A percentile compares a stretch with the other conserved stretches of the same genome.
phyloP scores from a whole-genome alignment of 805 yeast genomes.

The Wickerhamiella alocasiicola region DNA sequence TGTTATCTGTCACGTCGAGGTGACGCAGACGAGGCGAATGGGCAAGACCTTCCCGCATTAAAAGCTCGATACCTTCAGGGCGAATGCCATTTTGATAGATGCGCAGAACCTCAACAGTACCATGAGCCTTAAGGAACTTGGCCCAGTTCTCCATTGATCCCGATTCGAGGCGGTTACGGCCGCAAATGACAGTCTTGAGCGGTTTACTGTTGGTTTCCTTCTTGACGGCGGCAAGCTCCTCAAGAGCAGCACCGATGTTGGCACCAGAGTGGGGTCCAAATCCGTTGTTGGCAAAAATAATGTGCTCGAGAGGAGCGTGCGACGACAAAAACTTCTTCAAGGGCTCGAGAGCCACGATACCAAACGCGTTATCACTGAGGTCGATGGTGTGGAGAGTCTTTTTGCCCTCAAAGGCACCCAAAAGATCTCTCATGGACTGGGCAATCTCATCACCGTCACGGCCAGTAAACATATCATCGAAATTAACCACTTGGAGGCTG shows the following conservation, averaged over 20 bases:
- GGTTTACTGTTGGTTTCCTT: slow-evolving; percentile 36
- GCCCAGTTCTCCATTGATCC: slow-evolving; percentile 83
- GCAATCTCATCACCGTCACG: slow-evolving; percentile 93
- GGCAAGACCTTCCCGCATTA: slow-evolving; percentile 60
- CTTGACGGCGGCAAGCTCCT: slow-evolving; percentile 51
- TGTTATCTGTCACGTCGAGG: slow-evolving; percentile 88
- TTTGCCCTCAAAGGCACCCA: slow-evolving; percentile 60
- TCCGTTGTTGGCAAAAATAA: slow-evolving; percentile 87
- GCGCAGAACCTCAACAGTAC: slow-evolving; percentile 56
- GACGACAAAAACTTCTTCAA: slow-evolving; percentile 64
- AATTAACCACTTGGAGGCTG: slow-evolving; percentile 50
- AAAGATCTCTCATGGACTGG: slow-evolving; percentile 54
- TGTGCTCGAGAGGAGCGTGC: slow-evolving; percentile 70
- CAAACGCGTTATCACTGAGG: slow-evolving; percentile 91
- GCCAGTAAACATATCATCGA: slow-evolving; percentile 86
- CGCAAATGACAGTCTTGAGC: slow-evolving; percentile 77
- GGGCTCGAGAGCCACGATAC: slow-evolving; percentile 87
- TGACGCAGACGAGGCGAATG: slow-evolving; percentile 47
- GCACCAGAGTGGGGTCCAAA: slow-evolving; percentile 98
- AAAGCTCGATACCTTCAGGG: slow-evolving; percentile 74
- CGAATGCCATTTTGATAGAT: slow-evolving; percentile 95
- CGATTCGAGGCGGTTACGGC: slow-evolving; percentile 92
- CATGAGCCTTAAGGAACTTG: slow-evolving; percentile 71
- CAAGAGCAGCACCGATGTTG: slow-evolving; percentile 79
- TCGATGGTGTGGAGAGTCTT: slow-evolving; percentile 61